phyloP scores from a whole-genome alignment of 768 basidiomycete genomes.

The Gymnopilus junonius region DNA sequence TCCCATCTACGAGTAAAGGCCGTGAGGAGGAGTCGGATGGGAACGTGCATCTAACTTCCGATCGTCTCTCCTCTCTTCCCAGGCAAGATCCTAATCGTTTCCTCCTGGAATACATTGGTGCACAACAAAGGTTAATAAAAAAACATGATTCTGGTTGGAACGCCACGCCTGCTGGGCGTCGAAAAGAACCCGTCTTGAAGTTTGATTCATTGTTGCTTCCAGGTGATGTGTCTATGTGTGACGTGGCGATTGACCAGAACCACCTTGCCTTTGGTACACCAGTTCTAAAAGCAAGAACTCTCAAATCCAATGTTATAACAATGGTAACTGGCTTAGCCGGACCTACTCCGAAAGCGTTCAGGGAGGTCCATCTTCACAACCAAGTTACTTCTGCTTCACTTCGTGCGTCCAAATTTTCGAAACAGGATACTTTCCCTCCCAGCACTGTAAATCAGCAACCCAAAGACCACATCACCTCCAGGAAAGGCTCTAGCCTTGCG shows the following conservation, averaged over 20 bases:
- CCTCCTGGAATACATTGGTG: constrained; percentile 51
- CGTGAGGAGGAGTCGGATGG: neutral
- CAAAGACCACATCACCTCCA: neutral
- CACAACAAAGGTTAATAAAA: constrained; percentile 50
- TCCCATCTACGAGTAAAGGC: neutral
- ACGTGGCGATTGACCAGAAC: neutral
- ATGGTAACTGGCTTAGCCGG: neutral
- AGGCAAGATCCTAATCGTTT: constrained; percentile 44
- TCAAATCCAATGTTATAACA: constrained; percentile 1
- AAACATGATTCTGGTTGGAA: constrained; percentile 45
- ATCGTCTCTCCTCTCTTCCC: constrained; percentile 34
- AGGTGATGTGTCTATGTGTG: neutral
- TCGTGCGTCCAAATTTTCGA: neutral
- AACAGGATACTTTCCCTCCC: neutral
- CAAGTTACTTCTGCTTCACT: neutral
- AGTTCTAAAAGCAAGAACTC: constrained; percentile 51
- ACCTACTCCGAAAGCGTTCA: constrained; percentile 2
- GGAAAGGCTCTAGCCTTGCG: neutral
- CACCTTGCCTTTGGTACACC: constrained; percentile 56
- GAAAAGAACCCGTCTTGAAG: neutral
- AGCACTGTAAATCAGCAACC: neutral
- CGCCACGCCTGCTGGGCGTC: neutral
- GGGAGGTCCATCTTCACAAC: neutral
- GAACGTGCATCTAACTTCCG: constrained; percentile 1
- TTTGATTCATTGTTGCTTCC: constrained; percentile 5